Conservation (phyloP, 495 filamentous ascomycete species). For the Tuber magnatum region DNA sequence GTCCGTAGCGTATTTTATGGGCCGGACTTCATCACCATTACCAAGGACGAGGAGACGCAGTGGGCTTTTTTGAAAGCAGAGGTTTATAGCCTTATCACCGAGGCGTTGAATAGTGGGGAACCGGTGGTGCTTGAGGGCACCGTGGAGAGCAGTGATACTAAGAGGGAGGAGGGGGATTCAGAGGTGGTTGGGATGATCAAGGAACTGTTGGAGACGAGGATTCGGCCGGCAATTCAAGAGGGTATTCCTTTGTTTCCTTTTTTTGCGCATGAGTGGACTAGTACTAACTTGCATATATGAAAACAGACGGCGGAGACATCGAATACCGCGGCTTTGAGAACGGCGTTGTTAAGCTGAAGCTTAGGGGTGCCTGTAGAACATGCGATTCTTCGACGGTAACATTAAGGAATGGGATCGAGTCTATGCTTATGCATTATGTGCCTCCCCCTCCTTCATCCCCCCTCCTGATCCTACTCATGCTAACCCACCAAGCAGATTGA, state of each 20-base stretch:
- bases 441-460: slow-evolving; percentile 32
- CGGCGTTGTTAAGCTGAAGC: slow-evolving; percentile 75
- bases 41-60: slow-evolving; percentile 74
- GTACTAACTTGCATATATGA: background rate
- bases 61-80: slow-evolving; percentile 96
- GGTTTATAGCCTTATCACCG: slow-evolving; percentile 88
- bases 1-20: slow-evolving; percentile 93
- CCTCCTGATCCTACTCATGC: background rate
- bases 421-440: slow-evolving; percentile 77
- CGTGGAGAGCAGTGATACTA: slow-evolving; percentile 41
- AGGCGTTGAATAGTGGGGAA: slow-evolving; percentile 74
- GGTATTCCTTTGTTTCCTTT: background rate
- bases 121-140: slow-evolving; percentile 68
- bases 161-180: slow-evolving; percentile 57
- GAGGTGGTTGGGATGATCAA: slow-evolving; percentile 98
- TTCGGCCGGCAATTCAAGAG: slow-evolving; percentile 91
- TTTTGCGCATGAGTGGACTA: background rate
- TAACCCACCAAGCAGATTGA: slow-evolving; percentile 59
- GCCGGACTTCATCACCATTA: slow-evolving; percentile 90
- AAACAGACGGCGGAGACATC: slow-evolving; percentile 87
- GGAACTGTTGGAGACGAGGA: slow-evolving; percentile 91
- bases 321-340: slow-evolving; percentile 79
- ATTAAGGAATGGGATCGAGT: slow-evolving; percentile 92
- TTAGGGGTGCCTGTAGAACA: slow-evolving; percentile 86
- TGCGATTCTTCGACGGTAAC: slow-evolving; percentile 96